phyloP scores from a whole-genome alignment of 2,329 filamentous ascomycete species.

The Colletotrichum musae region DNA sequence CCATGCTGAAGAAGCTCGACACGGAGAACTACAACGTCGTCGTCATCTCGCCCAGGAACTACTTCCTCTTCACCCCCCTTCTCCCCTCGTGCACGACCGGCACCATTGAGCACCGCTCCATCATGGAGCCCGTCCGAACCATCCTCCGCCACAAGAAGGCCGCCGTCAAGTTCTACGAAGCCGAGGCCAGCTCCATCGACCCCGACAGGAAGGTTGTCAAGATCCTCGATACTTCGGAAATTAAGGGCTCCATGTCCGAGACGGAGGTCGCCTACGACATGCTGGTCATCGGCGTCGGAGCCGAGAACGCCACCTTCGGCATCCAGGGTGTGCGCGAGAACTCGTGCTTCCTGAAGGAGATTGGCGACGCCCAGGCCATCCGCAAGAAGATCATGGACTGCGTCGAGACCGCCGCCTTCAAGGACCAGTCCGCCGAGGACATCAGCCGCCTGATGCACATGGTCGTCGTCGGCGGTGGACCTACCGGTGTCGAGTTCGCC shows the following conservation, averaged over 20 bases:
- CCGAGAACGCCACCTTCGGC: conserved; percentile 98
- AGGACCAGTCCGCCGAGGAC: conserved; percentile 91
- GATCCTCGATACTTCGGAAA: conserved; percentile 92
- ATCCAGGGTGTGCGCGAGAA: conserved; percentile 96
- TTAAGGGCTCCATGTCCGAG: conserved; percentile 85
- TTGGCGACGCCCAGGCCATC: conserved; percentile 94
- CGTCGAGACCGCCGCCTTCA: conserved; percentile 98
- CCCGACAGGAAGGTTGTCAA: conserved; percentile 89
- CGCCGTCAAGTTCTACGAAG: conserved; percentile 96
- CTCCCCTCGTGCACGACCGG: conserved; percentile 98
- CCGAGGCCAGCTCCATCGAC: conserved; percentile 96
- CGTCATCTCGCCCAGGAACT: conserved; percentile 98
- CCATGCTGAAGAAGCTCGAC: conserved; percentile 97
- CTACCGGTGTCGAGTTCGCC: conserved; percentile 97
- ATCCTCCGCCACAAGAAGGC: conserved; percentile 96
- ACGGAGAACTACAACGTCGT: conserved; percentile 99
- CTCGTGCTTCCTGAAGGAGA: conserved; percentile 99
- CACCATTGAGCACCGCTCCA: conserved; percentile 97
- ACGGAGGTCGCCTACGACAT: conserved; percentile 98
- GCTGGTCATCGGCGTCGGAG: conserved; percentile 96
- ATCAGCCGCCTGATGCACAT: conserved; percentile 96
- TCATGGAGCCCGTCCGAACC: conserved; percentile 98
- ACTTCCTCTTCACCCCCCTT: conserved; percentile 99
- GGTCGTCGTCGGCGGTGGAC: conserved; percentile 94
- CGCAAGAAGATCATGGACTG: conserved; percentile 99